phyloP scores from a whole-genome alignment of 805 yeast species.

The Cyberlindnera veronae region DNA sequence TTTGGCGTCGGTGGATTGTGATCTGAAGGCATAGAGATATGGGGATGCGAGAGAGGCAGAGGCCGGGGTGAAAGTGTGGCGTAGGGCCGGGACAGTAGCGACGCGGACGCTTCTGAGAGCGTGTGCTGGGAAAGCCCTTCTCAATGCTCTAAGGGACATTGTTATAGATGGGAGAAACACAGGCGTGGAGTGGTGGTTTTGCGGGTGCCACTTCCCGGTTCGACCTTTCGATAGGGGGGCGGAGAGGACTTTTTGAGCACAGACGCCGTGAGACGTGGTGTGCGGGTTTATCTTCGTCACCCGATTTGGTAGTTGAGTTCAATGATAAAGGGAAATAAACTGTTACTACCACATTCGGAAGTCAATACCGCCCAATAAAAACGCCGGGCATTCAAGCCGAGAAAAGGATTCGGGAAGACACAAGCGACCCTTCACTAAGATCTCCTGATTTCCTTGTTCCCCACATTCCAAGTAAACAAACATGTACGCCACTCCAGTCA shows the following conservation, averaged over 20 bases:
- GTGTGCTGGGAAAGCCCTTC: constrained; percentile 5
- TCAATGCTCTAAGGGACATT: constrained; percentile 7
- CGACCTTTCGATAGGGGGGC: neutral
- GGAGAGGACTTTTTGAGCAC: neutral
- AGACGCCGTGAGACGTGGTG: constrained; percentile 5
- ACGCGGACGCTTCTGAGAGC: constrained; percentile 2
- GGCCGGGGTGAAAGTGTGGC: neutral
- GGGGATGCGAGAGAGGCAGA: neutral
- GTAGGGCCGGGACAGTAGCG: neutral
- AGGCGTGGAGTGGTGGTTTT: neutral
- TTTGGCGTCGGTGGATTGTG: constrained; percentile 11
- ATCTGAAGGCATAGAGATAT: constrained; percentile 7
- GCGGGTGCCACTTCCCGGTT: neutral
- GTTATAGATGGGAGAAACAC: neutral
- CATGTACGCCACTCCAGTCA: constrained; percentile 28
- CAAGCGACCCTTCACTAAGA: neutral
- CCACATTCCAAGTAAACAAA: neutral
- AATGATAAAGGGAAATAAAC: neutral
- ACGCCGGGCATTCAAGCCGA: constrained; percentile 1
- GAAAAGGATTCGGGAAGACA: neutral
- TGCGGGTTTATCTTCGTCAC: constrained; percentile 3
- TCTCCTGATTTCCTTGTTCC: neutral
- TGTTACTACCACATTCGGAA: constrained; percentile 11
- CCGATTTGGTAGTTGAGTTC: neutral
- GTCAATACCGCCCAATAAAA: constrained; percentile 18